Percentiles rank a stretch among this genome's conserved stretches.
These are phyloP conservation scores for Lecanicillium sp. DNA, from an alignment of 2,329 filamentous ascomycete species.

Conservation along the genomic window DNA sequence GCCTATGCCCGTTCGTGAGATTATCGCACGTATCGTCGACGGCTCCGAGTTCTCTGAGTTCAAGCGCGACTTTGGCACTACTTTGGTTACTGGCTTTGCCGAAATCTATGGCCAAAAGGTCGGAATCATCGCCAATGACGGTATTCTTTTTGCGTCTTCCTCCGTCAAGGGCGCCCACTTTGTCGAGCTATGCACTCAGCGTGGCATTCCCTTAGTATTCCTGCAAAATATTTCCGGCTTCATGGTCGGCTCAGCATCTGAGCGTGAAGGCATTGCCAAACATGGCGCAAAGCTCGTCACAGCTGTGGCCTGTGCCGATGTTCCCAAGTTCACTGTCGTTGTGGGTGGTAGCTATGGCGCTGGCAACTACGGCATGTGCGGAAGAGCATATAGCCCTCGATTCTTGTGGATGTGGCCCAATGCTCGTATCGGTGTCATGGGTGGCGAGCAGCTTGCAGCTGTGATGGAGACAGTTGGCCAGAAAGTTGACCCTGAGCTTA, in stretches of 20 bases:
- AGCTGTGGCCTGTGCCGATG: constrained; percentile 85
- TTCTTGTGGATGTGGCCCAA: constrained; percentile 98
- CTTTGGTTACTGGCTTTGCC: constrained; percentile 86
- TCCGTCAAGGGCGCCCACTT: constrained; percentile 94
- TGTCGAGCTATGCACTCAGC: constrained; percentile 86
- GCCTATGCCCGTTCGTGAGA: constrained; percentile 77
- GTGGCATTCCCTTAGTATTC: constrained; percentile 83
- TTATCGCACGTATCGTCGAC: constrained; percentile 89
- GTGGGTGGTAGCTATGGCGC: constrained; percentile 90
- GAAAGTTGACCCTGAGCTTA: constrained; percentile 70
- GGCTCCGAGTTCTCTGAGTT: constrained; percentile 88
- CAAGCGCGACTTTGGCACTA: constrained; percentile 83
- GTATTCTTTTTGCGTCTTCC: constrained; percentile 84
- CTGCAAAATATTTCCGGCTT: constrained; percentile 96
- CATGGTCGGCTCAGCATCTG: constrained; percentile 92
- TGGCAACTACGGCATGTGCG: constrained; percentile 98
- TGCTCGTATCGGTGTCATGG: constrained; percentile 94
- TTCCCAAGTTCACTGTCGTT: constrained; percentile 95
- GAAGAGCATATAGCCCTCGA: constrained; percentile 81
- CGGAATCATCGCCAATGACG: constrained; percentile 92
- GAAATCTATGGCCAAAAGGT: constrained; percentile 83
- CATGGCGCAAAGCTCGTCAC: constrained; percentile 96
- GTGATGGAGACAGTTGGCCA: constrained; percentile 95
- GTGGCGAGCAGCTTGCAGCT: constrained; percentile 77
- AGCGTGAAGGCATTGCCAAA: constrained; percentile 93